Base-by-base conservation (phyloP, 2,329 filamentous ascomycete species). In the Elsinoe ampelina region DNA sequence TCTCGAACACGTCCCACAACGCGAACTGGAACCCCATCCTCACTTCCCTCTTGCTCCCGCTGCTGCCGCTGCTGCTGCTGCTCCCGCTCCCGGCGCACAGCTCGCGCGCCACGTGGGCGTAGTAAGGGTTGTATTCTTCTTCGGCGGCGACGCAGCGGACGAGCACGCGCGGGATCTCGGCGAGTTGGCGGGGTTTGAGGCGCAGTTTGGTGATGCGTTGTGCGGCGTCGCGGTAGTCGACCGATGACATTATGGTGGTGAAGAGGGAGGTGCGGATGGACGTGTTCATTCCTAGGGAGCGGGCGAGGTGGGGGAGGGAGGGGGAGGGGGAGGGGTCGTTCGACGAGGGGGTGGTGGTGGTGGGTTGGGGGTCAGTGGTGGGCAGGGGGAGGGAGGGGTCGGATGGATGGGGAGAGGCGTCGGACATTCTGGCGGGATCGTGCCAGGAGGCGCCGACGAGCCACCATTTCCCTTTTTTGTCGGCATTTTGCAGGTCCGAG, bases 391-490 rank as follows among this genome's bases (percentile, higher is more conserved):
- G 7, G 26, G 26, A 5, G 26, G 26, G 8, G 4, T 30, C 2
- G 13, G n/a, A 35, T n/a, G 51, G 38, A 19, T 10, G 3, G 42
- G 20, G 15, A 3, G 52, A 13, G 30, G 30, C 15, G 35, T 15
- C 13, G 43, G 41, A 47, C 42, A 34, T 47, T 50, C 64, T 67
- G 3, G 64, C 65, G 1, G 75, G 67, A 15, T 77, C 68, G 39
- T 75, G 76, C 82, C 92, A 96, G 70, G 90, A 95, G n/a, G 93
- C 92, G 54, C 93, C 93, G 4, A 97, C 88, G 17, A 97, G 81
- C 93, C 93, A 98, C 93, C 93, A 98, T 74, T 95, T 96, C 0
- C 93, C 93, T 67, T 85, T 87, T 67, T 87, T 92, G 39, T 92
- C 87, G 0, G 86, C 85, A 60, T 91, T 82, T 61, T 83, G 83